Base-by-base conservation (phyloP, 2,329 filamentous ascomycete genomes). In the Cladosporium velox region DNA sequence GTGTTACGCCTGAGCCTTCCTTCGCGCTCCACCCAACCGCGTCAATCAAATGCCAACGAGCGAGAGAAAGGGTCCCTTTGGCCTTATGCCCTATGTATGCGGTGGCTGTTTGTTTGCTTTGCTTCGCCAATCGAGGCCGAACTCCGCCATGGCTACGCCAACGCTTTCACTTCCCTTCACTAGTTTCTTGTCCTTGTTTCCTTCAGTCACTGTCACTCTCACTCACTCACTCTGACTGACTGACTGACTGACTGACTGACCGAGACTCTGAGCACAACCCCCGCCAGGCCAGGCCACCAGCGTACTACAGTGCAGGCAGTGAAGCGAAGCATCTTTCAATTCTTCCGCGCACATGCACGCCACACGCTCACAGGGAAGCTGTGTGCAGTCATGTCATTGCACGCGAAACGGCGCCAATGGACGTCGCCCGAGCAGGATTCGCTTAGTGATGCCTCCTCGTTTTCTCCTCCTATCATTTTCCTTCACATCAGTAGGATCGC, bases 1-100 rank as follows among this genome's bases (percentile, higher is more conserved):
- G 44, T 62, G 59, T 52, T 62, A 30, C 59, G 59, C 59, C 59
- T 52, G 28, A 28, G 59, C 34, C 34, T 30, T 59, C 57, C 57
- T 59, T 47, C 38, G 57, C n/a, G 41, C 38, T 28, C 57, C 26
- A 21, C 57, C n/a, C 41, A 21, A 30, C 24, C 34, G 24, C 57
- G 24, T 26, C 26, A 59, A 28, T 26, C 15, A 47, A 28, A 59
- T 18, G 38, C 57, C 41, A 47, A 47, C 41, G 18, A 30, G 10
- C 4, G 51, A 28, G 26, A 32, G 18, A 21, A 47, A 47, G 41
- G 41, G 41, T 47, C 41, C 10, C 21, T 21, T 18, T 47, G 30
- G 30, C n/a, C 26, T 32, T 35, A 28, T 34, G 38, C 38, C 38
- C 38, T 7, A 41, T 41, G 35, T 38, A 38, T 41, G 38, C 38